Evolutionary conservation across 192 early-diverging fungal species (phyloP).

Genomic region (Dimargaris cristalligena): DNA sequence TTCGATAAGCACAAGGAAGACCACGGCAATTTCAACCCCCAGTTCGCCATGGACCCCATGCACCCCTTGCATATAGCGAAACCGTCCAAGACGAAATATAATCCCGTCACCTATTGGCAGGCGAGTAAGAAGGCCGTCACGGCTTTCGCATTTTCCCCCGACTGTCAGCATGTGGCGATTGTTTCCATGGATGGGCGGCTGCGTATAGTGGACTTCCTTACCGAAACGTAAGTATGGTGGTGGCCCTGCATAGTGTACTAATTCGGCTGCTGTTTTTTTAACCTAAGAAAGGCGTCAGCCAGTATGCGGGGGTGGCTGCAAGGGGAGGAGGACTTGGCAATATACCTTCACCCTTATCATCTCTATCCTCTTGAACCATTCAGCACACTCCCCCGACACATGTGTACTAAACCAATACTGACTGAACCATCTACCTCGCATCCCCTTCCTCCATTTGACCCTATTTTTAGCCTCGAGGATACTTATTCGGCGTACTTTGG

Average conservation of each 20-base stretch:
- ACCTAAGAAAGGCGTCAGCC: too few relatives aligned
- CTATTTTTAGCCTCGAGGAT: conserved; percentile 51
- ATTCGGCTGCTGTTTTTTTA: too few relatives aligned
- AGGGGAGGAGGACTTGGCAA: too few relatives aligned
- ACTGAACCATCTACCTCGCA: too few relatives aligned
- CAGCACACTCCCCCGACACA: too few relatives aligned
- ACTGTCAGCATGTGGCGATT: conserved; percentile 61
- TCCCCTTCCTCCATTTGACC: too few relatives aligned
- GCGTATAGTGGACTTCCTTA: conserved; percentile 53
- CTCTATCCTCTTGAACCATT: too few relatives aligned
- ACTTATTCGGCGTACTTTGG: conserved; percentile 73
- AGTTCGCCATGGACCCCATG: conserved; percentile 14
- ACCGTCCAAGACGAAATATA: conserved; percentile 51
- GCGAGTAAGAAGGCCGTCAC: conserved; percentile 52
- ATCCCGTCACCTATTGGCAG: conserved; percentile 71
- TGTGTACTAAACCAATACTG: too few relatives aligned
- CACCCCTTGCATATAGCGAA: conserved; percentile 12
- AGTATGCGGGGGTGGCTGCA: too few relatives aligned
- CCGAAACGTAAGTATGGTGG: too few relatives aligned
- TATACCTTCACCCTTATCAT: too few relatives aligned
- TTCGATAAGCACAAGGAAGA: conserved; percentile 84
- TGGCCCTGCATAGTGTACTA: too few relatives aligned
- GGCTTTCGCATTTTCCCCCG: conserved; percentile 67
- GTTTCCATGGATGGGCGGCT: conserved; percentile 63
- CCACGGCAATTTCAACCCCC: conserved; percentile 19